Evolutionary conservation across 2,329 filamentous ascomycete species (phyloP).

Genomic region (Microcyclospora tardicrescens): DNA sequence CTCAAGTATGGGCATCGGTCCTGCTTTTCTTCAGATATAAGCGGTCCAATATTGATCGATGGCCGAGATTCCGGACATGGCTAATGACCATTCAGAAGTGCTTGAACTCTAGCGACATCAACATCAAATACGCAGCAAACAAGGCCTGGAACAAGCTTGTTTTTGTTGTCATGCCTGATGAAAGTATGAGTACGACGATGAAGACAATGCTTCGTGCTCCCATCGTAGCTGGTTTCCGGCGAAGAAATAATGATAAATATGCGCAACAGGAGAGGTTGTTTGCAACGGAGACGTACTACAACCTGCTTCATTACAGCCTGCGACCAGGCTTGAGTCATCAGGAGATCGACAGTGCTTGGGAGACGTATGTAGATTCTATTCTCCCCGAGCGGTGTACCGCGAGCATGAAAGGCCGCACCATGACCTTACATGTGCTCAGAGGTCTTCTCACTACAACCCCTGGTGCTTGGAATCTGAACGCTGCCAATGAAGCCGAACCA

Average conservation of each 20-base stretch:
- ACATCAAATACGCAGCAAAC: conserved; percentile 64
- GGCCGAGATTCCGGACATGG: conserved; percentile 62
- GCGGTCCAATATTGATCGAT: conserved; percentile 46
- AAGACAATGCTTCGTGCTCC: conserved; percentile 56
- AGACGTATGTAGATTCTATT: conserved; percentile 54
- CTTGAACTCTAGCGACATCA: conserved; percentile 64
- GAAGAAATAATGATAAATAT: conserved; percentile 43
- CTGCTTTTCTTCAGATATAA: conserved; percentile 59
- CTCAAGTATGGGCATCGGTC: conserved; percentile 78
- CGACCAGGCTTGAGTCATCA: conserved; percentile 52
- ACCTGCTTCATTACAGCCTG: conserved; percentile 70
- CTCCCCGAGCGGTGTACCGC: conserved; percentile 26
- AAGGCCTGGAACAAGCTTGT: conserved; percentile 77
- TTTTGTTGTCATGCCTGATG: conserved; percentile 56
- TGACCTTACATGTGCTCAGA: conserved; percentile 59
- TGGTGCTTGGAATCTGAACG: conserved; percentile 60
- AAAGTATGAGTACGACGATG: conserved; percentile 41
- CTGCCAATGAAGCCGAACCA: conserved; percentile 41
- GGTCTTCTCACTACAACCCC: conserved; percentile 53
- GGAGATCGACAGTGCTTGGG: conserved; percentile 69
- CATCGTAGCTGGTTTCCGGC: conserved; percentile 53
- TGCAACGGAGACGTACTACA: conserved; percentile 61
- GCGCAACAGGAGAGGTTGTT: conserved; percentile 38
- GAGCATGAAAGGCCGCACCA: conserved; percentile 38
- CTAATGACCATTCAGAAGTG: conserved; percentile 66